These are phyloP conservation scores for Sparassis latifolia DNA, from an alignment of 1,284 basidiomycete species.

Conservation along the genomic window DNA sequence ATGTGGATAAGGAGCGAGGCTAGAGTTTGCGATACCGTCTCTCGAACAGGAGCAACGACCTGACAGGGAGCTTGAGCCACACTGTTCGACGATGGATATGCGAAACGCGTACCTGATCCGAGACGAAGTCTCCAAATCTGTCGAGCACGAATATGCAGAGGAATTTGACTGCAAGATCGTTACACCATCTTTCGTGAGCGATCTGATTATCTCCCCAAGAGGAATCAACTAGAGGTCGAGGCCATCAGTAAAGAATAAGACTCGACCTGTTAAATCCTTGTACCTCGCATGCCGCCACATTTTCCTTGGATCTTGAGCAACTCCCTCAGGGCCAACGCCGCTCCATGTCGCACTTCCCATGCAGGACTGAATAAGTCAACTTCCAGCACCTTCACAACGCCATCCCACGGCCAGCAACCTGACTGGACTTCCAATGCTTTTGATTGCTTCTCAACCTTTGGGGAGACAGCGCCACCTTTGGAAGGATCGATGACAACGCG, in stretches of 20 bases:
- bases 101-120: slow-evolving; percentile 63
- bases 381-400: slow-evolving; percentile 77
- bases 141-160: slow-evolving; percentile 93
- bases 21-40: slow-evolving; percentile 93
- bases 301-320: slow-evolving; percentile 83
- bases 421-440: slow-evolving; percentile 66
- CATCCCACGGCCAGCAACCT: slow-evolving; percentile 87
- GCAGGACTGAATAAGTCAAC: slow-evolving; percentile 82
- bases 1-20: slow-evolving; percentile 88
- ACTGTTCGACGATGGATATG: neutral
- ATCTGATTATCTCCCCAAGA: slow-evolving; percentile 49
- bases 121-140: slow-evolving; percentile 95
- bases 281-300: slow-evolving; percentile 76
- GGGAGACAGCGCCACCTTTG: slow-evolving; percentile 75
- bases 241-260: neutral
- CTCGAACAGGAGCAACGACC: slow-evolving; percentile 95
- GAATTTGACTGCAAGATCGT: slow-evolving; percentile 81
- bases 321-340: slow-evolving; percentile 88
- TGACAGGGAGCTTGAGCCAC: slow-evolving; percentile 22
- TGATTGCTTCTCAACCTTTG: slow-evolving; percentile 67
- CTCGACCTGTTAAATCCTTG: neutral
- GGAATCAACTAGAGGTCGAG: slow-evolving; percentile 12
- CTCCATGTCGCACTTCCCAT: slow-evolving; percentile 95
- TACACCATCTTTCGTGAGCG: slow-evolving; percentile 83
- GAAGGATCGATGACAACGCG: slow-evolving; percentile 63